Conservation (phyloP, 1,139 yeast genomes). For the Geotrichum macrosporum region DNA sequence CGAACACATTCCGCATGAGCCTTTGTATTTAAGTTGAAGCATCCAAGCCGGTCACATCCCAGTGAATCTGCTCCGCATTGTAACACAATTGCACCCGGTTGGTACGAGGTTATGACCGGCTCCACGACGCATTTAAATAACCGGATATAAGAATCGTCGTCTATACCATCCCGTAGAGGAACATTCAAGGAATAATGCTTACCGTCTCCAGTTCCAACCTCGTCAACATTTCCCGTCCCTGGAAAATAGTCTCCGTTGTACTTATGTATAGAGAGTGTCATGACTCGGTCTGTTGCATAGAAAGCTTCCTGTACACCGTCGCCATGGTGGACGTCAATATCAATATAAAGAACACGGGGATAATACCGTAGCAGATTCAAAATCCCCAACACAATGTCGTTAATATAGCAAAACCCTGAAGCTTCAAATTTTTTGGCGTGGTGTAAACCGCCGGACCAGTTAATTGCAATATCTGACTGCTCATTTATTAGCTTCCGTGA, state of each 20-base stretch:
- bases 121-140: conserved; percentile 81
- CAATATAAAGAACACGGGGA: conserved; percentile 88
- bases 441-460: conserved; percentile 96
- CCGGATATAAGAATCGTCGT: conserved; percentile 80
- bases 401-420: conserved; percentile 90
- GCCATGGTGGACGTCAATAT: conserved; percentile 95
- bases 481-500: conserved; percentile 76
- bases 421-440: conserved; percentile 96
- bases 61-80: conserved; percentile 98
- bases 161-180: conserved; percentile 94
- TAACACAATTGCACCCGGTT: conserved; percentile 88
- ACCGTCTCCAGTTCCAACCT: conserved; percentile 82
- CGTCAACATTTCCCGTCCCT: conserved; percentile 88
- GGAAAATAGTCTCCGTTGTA: conserved; percentile 96
- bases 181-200: conserved; percentile 83
- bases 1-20: conserved; percentile 96
- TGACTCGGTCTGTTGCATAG: conserved; percentile 88
- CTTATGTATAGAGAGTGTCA: conserved; percentile 93
- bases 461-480: conserved; percentile 91
- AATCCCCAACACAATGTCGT: conserved; percentile 88
- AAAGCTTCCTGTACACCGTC: conserved; percentile 99
- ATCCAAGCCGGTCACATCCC: conserved; percentile 89
- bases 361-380: conserved; percentile 77
- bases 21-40: conserved; percentile 81
- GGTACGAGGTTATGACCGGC: conserved; percentile 74